These are phyloP conservation scores for Pseudoscleropodium purum DNA, from an alignment of 225 moss, liverwort and hornwort species.

Conservation along the genomic window DNA sequence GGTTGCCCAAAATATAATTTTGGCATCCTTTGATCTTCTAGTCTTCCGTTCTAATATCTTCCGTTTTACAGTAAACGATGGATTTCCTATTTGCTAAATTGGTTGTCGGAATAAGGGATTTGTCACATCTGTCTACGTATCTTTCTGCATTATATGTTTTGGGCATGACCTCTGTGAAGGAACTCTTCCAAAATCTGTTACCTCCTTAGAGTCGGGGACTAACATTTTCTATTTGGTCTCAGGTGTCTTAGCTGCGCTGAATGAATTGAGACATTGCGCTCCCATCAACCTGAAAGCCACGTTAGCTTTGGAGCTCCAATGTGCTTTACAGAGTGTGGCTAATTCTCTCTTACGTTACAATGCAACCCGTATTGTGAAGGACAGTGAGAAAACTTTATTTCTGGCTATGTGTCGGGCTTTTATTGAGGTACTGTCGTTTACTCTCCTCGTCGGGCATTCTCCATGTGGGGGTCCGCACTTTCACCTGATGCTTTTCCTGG, in stretches of 20 bases:
- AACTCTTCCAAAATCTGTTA: not conserved
- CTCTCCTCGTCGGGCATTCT: not conserved
- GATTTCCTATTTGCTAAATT: not conserved
- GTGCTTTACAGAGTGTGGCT: slow-evolving; percentile 72
- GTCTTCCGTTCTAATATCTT: not conserved
- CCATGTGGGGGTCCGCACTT: not conserved
- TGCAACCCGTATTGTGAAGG: slow-evolving; percentile 83
- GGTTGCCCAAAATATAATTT: not conserved
- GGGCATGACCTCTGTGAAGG: not conserved
- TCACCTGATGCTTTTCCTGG: not conserved
- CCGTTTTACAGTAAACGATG: not conserved
- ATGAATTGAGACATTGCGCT: slow-evolving; percentile 93
- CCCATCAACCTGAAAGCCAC: slow-evolving; percentile 75
- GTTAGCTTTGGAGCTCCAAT: slow-evolving; percentile 71
- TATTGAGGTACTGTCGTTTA: slow-evolving; percentile 58
- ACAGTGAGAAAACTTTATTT: slow-evolving; percentile 74
- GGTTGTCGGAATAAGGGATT: not conserved
- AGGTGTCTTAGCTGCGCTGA: slow-evolving; percentile 92
- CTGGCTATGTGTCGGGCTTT: slow-evolving; percentile 92
- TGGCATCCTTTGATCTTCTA: not conserved
- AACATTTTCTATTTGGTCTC: not conserved
- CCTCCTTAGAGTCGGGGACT: not conserved
- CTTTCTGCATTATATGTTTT: not conserved
- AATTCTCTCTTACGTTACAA: slow-evolving; percentile 87
- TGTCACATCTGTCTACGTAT: not conserved